Percentiles rank a stretch among this genome's conserved stretches.
Evolutionary conservation across 306 rosid genomes (phyloP).

Genomic region (Hippophae gyantsensis): DNA sequence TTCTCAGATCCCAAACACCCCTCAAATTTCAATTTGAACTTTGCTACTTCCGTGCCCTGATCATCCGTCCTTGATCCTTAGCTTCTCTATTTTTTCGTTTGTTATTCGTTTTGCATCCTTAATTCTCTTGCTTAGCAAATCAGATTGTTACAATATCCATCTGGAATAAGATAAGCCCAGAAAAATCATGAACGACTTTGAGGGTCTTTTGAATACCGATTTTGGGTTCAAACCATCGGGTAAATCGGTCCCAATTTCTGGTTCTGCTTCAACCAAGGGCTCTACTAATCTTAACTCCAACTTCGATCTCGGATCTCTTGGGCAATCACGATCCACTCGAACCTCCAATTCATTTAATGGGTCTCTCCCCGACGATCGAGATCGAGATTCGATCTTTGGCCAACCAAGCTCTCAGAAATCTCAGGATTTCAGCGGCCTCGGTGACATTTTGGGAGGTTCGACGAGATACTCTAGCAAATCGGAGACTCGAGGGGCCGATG

Average conservation of each 20-base stretch:
- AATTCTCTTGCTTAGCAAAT: background rate
- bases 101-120: slow-evolving; percentile 2
- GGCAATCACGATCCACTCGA: slow-evolving; percentile 41
- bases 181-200: slow-evolving; percentile 74
- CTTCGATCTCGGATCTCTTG: slow-evolving; percentile 58
- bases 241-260: slow-evolving; percentile 76
- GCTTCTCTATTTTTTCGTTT: background rate
- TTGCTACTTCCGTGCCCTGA: background rate
- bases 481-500: slow-evolving; percentile 25
- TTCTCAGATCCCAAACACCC: slow-evolving; percentile 21
- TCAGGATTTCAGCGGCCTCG: slow-evolving; percentile 33
- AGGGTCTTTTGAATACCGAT: slow-evolving; percentile 67
- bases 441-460: slow-evolving; percentile 45
- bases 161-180: background rate
- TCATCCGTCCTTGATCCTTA: slow-evolving; percentile 5
- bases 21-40: background rate
- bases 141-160: background rate
- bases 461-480: slow-evolving; percentile 33
- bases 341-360: slow-evolving; percentile 35
- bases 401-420: slow-evolving; percentile 29
- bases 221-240: slow-evolving; percentile 74
- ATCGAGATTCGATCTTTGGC: slow-evolving; percentile 44
- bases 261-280: slow-evolving; percentile 29
- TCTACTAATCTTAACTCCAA: slow-evolving; percentile 25
- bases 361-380: slow-evolving; percentile 34